Percentiles rank a stretch among this genome's conserved stretches.
Evolutionary conservation across 441 rosid genomes (phyloP).

Genomic region (Erysimum pusillum): DNA sequence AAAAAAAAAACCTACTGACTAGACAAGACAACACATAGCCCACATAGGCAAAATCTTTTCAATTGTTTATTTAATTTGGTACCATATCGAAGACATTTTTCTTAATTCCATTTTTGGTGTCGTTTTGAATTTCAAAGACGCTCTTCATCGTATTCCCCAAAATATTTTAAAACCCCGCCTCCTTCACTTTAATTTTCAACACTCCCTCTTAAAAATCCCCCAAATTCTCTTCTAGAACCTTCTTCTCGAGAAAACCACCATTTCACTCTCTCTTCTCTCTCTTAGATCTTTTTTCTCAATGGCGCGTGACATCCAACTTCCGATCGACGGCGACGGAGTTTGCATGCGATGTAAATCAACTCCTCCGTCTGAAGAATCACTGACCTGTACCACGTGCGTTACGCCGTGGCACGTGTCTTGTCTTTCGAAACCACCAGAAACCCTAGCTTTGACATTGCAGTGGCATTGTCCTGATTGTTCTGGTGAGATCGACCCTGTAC

Average conservation of each 20-base stretch:
- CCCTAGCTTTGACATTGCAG: conserved; percentile 52
- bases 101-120: no score
- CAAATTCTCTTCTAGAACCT: neutral
- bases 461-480: conserved; percentile 84
- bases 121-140: no score
- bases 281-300: conserved; percentile 34
- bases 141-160: no score
- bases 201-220: neutral
- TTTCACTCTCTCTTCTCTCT: conserved; percentile 6
- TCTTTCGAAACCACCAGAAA: conserved; percentile 52
- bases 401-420: conserved; percentile 75
- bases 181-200: neutral
- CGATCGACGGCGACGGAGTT: conserved; percentile 66
- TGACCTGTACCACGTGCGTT: conserved; percentile 62
- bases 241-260: neutral
- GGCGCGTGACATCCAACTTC: conserved; percentile 62
- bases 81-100: no score
- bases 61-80: no score
- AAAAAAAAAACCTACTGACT: no score
- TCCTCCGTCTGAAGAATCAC: conserved; percentile 57
- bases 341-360: conserved; percentile 66
- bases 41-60: no score
- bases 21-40: no score
- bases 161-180: neutral
- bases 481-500: conserved; percentile 30